phyloP scores from a whole-genome alignment of 2,329 filamentous ascomycete genomes.

The Aschersonia sp. region DNA sequence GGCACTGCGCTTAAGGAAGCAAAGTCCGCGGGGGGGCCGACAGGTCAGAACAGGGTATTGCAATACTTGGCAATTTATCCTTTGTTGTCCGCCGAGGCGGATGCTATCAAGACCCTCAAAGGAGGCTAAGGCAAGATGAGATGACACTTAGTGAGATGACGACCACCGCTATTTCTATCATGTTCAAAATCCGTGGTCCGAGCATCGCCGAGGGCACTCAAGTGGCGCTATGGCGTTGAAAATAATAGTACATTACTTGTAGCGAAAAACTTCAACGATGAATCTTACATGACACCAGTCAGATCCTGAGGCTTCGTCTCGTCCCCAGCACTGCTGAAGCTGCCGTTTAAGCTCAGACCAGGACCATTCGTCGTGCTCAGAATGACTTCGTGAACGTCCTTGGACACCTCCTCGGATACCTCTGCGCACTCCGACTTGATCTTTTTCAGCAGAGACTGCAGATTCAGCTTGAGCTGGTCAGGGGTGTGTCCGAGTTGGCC shows the following conservation, averaged over 20 bases:
- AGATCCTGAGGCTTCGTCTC: conserved; percentile 37
- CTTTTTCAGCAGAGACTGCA: conserved; percentile 60
- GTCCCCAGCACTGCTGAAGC: conserved; percentile 50
- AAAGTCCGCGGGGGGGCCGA: conserved; percentile 22
- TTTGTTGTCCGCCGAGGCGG: conserved; percentile 33
- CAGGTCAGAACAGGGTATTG: conserved; percentile 30
- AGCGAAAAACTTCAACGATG: background rate
- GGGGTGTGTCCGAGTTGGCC: conserved; percentile 84
- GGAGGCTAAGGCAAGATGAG: conserved; percentile 17
- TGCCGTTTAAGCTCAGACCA: conserved; percentile 73
- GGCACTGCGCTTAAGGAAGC: conserved; percentile 32
- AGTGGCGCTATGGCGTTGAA: too few species aligned
- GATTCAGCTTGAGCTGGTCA: conserved; percentile 70
- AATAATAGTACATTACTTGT: background rate
- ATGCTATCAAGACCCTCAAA: conserved; percentile 33
- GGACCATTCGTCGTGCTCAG: conserved; percentile 79
- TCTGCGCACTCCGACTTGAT: conserved; percentile 67
- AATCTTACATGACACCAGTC: conserved; percentile 35
- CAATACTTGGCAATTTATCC: conserved; percentile 38
- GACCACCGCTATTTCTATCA: too few species aligned
- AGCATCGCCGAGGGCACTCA: too few species aligned
- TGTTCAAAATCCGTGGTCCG: too few species aligned
- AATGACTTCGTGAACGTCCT: conserved; percentile 46
- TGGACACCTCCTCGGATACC: conserved; percentile 40
- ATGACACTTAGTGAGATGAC: background rate